A percentile compares a stretch with the other conserved stretches of the same genome.
Evolutionary conservation across 768 basidiomycete genomes (phyloP).

Genomic region (Krasilnikovozyma curviuscula): DNA sequence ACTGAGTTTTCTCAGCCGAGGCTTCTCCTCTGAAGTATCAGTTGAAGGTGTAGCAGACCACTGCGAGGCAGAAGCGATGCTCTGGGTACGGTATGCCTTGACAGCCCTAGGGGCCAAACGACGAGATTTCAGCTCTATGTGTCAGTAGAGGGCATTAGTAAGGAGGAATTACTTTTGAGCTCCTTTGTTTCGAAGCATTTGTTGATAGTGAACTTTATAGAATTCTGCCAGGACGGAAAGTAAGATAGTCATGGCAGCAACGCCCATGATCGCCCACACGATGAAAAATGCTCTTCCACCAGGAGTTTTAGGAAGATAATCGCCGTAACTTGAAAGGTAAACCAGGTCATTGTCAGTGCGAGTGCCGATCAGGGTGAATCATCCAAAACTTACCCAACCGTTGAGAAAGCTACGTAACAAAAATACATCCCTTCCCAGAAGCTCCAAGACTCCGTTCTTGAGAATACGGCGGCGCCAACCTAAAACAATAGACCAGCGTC

Average conservation of each 20-base stretch:
- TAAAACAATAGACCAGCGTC: not conserved
- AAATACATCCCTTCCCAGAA: slow-evolving; percentile 15
- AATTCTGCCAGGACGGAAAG: slow-evolving; percentile 37
- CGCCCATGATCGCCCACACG: slow-evolving; percentile 57
- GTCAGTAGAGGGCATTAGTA: slow-evolving; percentile 40
- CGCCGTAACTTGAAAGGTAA: slow-evolving; percentile 27
- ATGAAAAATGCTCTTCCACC: slow-evolving; percentile 59
- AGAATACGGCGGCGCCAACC: slow-evolving; percentile 16
- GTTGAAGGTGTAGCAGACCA: slow-evolving; percentile 2
- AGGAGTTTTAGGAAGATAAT: slow-evolving; percentile 41
- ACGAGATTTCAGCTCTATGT: not conserved
- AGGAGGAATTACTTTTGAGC: slow-evolving; percentile 46
- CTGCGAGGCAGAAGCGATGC: slow-evolving; percentile 17
- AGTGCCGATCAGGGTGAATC: not conserved
- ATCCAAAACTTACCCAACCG: slow-evolving; percentile 39
- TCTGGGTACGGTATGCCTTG: slow-evolving; percentile 34
- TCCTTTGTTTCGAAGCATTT: slow-evolving; percentile 31
- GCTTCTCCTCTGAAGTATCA: not conserved
- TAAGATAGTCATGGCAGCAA: slow-evolving; percentile 54
- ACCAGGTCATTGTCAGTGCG: not conserved
- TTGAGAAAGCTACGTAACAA: slow-evolving; percentile 37
- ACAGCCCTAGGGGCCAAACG: slow-evolving; percentile 28
- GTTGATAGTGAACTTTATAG: not conserved
- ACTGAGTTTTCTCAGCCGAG: not conserved
- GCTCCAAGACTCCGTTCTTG: slow-evolving; percentile 14